Base-by-base conservation (phyloP, 805 yeast species). In the Zygosaccharomyces lentus region DNA sequence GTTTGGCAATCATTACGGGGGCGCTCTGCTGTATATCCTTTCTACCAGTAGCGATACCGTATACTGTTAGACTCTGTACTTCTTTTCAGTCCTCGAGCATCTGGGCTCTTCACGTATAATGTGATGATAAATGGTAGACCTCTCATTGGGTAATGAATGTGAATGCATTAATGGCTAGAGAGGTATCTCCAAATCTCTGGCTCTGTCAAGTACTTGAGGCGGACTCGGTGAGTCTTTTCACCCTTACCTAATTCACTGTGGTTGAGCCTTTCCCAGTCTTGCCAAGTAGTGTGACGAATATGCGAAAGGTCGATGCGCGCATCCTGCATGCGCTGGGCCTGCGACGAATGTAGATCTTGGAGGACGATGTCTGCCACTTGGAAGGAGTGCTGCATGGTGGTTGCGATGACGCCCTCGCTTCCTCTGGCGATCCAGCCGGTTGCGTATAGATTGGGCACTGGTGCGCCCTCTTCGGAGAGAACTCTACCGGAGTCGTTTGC, bases 381-480 rank as follows among this genome's bases (percentile, higher is more conserved):
- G 51, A 82, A 82, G 1, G 96, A 79, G 48, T 85, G 89, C 75
- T 83, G 76, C 84, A 91, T 86, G 0, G 98, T 88, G 10, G 87
- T 75, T 13, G 95, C 95, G 53, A 93, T 93, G 3, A 88, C 95
- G 1, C 99, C 99, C 24, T 76, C 76, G 6, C 96, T 85, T 1
- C 96, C 95, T 42, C 77, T 81, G 46, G 84, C 80, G 38, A 89
- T 82, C 99, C 99, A 93, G 0, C 99, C 99, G 7, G 89, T 71
- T 2, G 86, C 81, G 56, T 89, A 91, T 48, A 87, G 67, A 0
- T 87, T 84, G 2, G 60, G 68, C 24, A 62, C 55, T 30, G 50
- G 37, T 4, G 48, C 29, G 29, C 54, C 58, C 0, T 53, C 42
- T 1, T 53, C 47, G 27, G 61, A 54, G 8, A 70, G 46, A 0